Evolutionary conservation across 208 protist species (phyloP).

Genomic region (Dictyostelium gargantuum): DNA sequence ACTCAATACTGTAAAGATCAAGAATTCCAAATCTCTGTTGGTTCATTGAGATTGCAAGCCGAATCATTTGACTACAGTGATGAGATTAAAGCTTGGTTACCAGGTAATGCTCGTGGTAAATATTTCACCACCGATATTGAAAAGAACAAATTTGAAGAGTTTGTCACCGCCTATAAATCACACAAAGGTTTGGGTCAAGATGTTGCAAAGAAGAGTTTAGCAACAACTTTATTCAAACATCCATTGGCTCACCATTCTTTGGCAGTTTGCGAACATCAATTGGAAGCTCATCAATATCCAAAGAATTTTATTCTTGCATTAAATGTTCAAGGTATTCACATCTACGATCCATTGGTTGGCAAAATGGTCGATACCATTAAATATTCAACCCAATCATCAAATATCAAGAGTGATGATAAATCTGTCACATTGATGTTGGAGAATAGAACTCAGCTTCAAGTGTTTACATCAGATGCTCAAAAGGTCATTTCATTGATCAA

Average conservation of each 20-base stretch:
- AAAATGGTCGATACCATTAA: background rate
- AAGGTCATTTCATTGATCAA: background rate
- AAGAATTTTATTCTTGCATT: slow-evolving; percentile 20
- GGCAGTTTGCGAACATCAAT: background rate
- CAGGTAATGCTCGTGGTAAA: slow-evolving; percentile 49
- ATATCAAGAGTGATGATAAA: background rate
- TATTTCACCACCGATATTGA: slow-evolving; percentile 17
- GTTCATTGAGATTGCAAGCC: background rate
- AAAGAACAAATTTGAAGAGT: slow-evolving; percentile 37
- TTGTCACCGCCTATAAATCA: background rate
- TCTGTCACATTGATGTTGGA: background rate
- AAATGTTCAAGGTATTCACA: background rate
- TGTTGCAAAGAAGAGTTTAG: background rate
- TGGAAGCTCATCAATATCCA: background rate
- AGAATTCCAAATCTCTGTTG: slow-evolving; percentile 24
- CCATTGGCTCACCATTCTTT: background rate
- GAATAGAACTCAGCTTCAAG: background rate
- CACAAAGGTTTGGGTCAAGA: background rate
- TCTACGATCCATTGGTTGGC: background rate
- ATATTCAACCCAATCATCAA: background rate
- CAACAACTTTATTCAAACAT: background rate
- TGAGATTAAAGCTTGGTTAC: slow-evolving; percentile 24
- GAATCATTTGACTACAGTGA: slow-evolving; percentile 33
- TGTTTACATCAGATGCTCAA: background rate
- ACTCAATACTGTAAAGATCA: background rate